Evolutionary conservation across 805 yeast species (phyloP).

Genomic region (Ogataea salicorniae): DNA sequence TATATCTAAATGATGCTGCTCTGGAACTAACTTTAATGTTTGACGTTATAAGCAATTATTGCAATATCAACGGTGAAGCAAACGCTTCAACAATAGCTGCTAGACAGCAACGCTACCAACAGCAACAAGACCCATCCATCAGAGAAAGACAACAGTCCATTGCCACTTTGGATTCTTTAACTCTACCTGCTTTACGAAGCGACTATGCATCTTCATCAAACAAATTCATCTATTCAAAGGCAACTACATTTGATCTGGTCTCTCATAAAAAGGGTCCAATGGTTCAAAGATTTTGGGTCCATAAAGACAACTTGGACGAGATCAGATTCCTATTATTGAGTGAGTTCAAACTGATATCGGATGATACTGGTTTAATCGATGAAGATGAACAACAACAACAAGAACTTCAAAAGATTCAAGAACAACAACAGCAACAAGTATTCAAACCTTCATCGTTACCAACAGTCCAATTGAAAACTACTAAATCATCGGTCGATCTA

Average conservation of each 20-base stretch:
- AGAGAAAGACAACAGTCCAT: slow-evolving; percentile 9
- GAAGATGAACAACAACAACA: slow-evolving; percentile 9
- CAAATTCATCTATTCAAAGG: slow-evolving; percentile 16
- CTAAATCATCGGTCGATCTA: slow-evolving; percentile 10
- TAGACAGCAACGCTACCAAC: neutral
- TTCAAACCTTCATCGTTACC: too few relatives aligned
- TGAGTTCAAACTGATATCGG: slow-evolving; percentile 34
- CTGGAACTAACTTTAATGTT: slow-evolving; percentile 51
- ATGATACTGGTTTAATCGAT: slow-evolving; percentile 27
- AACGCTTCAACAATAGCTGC: neutral
- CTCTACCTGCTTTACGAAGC: slow-evolving; percentile 8
- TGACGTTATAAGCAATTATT: slow-evolving; percentile 37
- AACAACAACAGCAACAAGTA: neutral
- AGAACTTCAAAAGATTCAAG: slow-evolving; percentile 1
- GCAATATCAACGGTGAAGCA: slow-evolving; percentile 1
- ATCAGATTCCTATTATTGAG: slow-evolving; percentile 42
- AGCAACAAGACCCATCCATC: neutral
- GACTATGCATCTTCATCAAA: slow-evolving; percentile 1
- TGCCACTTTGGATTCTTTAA: slow-evolving; percentile 22
- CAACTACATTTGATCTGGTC: slow-evolving; percentile 34
- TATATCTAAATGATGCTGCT: slow-evolving; percentile 59
- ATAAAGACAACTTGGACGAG: slow-evolving; percentile 53
- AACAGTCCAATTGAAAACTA: slow-evolving; percentile 8
- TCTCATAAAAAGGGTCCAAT: slow-evolving; percentile 32
- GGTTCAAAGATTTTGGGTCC: slow-evolving; percentile 47